Percentiles rank a stretch among this genome's conserved stretches.
Conservation (phyloP, 2,329 filamentous ascomycete species). For the Leptographium wingfieldii region DNA sequence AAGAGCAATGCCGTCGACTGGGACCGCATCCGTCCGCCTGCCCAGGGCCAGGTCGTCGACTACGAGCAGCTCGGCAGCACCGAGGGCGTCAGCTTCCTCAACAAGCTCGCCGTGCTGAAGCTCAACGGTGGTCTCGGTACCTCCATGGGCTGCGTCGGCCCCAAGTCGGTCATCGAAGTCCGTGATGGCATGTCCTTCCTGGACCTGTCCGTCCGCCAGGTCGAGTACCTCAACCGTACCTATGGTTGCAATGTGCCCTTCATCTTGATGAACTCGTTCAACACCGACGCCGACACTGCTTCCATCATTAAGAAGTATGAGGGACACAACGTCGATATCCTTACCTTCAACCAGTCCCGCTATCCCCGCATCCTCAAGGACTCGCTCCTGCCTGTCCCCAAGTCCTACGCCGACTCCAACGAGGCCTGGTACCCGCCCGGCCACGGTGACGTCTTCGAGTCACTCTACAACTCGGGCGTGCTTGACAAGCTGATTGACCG, state of each 20-base stretch:
- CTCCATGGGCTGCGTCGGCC: constrained; percentile 98
- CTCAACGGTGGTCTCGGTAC: constrained; percentile 98
- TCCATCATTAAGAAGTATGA: constrained; percentile 99
- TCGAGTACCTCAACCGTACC: constrained; percentile 97
- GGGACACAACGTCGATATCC: constrained; percentile 97
- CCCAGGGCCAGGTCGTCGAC: constrained; percentile 85
- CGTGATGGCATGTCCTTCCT: constrained; percentile 99
- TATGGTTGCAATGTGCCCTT: constrained; percentile 97
- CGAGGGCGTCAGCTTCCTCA: constrained; percentile 86
- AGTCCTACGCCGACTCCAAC: constrained; percentile 74
- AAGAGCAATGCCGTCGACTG: constrained; percentile 95
- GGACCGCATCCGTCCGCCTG: constrained; percentile 91
- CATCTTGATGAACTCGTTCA: constrained; percentile 99
- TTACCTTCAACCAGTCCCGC: constrained; percentile 99
- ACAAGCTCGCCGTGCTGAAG: constrained; percentile 96
- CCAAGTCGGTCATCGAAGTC: constrained; percentile 99
- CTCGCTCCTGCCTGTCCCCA: constrained; percentile 89
- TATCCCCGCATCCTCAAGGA: constrained; percentile 98
- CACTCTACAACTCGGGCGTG: constrained; percentile 96
- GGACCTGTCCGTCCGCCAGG: constrained; percentile 94
- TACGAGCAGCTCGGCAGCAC: constrained; percentile 84
- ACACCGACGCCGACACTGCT: constrained; percentile 95
- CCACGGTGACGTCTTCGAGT: constrained; percentile 99
- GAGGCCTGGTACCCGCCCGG: constrained; percentile 98
- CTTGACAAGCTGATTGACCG: constrained; percentile 92